These are phyloP conservation scores for Erodium maritimum DNA, from an alignment of 345 rosid genomes.

Conservation along the genomic window DNA sequence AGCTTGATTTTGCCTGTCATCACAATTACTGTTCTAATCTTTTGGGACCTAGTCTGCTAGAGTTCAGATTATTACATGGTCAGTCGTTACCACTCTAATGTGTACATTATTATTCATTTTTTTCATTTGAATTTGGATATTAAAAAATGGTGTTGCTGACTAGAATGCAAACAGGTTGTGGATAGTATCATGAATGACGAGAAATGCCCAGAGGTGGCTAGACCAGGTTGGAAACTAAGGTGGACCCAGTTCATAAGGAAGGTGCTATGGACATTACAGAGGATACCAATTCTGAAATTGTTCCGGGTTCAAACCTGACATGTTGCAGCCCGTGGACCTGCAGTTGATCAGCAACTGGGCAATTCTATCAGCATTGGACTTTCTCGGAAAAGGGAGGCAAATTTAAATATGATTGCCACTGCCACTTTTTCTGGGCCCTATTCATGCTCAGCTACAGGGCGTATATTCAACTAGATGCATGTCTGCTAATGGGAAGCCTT, in stretches of 20 bases:
- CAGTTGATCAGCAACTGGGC: background rate
- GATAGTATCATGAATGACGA: background rate
- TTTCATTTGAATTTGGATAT: background rate
- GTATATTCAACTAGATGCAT: too few species aligned
- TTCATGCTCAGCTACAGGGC: too few species aligned
- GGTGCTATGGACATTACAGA: background rate
- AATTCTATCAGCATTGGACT: too few species aligned
- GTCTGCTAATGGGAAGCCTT: too few species aligned
- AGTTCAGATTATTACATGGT: slow-evolving; percentile 8
- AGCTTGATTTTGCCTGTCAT: background rate
- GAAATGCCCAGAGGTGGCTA: too few species aligned
- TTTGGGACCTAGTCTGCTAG: slow-evolving; percentile 6
- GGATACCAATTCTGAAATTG: background rate
- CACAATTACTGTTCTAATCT: too few species aligned
- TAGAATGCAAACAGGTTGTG: background rate
- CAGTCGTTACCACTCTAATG: background rate
- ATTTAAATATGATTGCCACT: too few species aligned
- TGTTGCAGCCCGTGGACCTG: background rate
- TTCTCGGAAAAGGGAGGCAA: too few species aligned
- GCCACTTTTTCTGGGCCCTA: too few species aligned
- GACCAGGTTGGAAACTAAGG: background rate
- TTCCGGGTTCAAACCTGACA: background rate
- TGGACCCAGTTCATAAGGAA: background rate
- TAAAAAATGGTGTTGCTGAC: background rate
- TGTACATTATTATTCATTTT: too few species aligned